Percentiles rank a stretch among this genome's conserved stretches.
These are phyloP conservation scores for Paraconiothyrium sp. DNA, from an alignment of 2,329 filamentous ascomycete species.

Conservation along the genomic window DNA sequence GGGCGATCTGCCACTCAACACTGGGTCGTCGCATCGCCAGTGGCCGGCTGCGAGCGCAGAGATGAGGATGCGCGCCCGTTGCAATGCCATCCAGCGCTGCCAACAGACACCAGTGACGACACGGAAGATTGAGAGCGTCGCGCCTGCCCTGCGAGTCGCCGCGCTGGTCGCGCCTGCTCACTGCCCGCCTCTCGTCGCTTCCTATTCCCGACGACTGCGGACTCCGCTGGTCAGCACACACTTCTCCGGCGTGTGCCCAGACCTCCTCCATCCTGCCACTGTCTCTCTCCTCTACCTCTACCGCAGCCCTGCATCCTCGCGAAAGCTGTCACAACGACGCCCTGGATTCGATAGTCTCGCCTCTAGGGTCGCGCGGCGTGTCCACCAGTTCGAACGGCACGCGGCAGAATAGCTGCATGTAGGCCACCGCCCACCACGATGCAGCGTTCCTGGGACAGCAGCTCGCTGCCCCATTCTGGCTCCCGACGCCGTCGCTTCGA, in stretches of 20 bases:
- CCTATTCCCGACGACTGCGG: conserved; percentile 6
- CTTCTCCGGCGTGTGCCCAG: conserved; percentile 9
- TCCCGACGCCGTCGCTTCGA: conserved; percentile 20
- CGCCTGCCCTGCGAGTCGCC: background rate
- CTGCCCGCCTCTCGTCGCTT: conserved; percentile 1
- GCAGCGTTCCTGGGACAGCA: background rate
- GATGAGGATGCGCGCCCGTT: conserved; percentile 13
- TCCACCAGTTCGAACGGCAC: background rate
- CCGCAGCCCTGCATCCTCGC: background rate
- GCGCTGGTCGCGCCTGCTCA: conserved; percentile 9
- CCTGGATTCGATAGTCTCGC: background rate
- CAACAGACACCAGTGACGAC: background rate
- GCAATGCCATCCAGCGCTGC: background rate
- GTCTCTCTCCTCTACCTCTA: background rate
- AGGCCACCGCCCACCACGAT: background rate
- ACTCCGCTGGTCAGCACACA: conserved; percentile 11
- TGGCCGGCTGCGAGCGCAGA: conserved; percentile 4
- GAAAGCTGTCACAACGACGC: background rate
- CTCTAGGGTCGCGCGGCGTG: background rate
- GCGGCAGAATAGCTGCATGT: conserved; percentile 1
- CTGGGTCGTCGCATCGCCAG: background rate
- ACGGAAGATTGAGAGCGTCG: background rate
- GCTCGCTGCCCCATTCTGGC: conserved; percentile 4
- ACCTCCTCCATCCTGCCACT: conserved; percentile 1
- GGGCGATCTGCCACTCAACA: conserved; percentile 4